Conservation (phyloP, 805 yeast species). For the Candida stauntonica region DNA sequence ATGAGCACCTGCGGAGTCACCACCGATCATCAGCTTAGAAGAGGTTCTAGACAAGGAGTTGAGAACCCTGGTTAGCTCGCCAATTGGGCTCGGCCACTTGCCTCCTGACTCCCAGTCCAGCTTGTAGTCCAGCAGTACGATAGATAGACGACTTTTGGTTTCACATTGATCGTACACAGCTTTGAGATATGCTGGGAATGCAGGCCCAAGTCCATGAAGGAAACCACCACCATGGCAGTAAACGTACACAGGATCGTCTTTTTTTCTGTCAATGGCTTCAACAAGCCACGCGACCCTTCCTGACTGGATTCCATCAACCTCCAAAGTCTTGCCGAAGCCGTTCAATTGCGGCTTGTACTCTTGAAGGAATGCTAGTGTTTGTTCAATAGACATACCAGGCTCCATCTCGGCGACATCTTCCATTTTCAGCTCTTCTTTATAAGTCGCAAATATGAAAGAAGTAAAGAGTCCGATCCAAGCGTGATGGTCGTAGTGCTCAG, state of each 20-base stretch:
- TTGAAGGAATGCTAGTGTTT: slow-evolving; percentile 1
- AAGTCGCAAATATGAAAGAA: slow-evolving; percentile 1
- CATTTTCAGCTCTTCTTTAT: slow-evolving; percentile 3
- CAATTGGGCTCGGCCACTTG: slow-evolving; percentile 25
- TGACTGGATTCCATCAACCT: slow-evolving; percentile 7
- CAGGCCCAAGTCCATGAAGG: slow-evolving; percentile 10
- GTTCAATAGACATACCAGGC: slow-evolving; percentile 5
- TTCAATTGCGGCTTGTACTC: slow-evolving; percentile 1
- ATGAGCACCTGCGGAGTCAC: slow-evolving; percentile 33
- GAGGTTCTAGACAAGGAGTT: slow-evolving; percentile 14
- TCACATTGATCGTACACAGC: background rate
- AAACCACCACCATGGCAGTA: slow-evolving; percentile 21
- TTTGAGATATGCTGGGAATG: slow-evolving; percentile 7
- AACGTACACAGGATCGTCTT: slow-evolving; percentile 16
- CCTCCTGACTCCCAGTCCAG: slow-evolving; percentile 3
- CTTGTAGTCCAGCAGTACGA: slow-evolving; percentile 6
- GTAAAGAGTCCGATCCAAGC: slow-evolving; percentile 2
- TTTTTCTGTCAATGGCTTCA: slow-evolving; percentile 27
- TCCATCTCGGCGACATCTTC: slow-evolving; percentile 3
- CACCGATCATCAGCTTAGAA: slow-evolving; percentile 22
- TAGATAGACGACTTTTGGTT: slow-evolving; percentile 5
- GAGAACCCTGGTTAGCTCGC: slow-evolving; percentile 20
- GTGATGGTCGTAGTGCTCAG: slow-evolving; percentile 2
- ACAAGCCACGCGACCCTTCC: slow-evolving; percentile 13
- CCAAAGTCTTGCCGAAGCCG: slow-evolving; percentile 5